Evolutionary conservation across 2,329 filamentous ascomycete genomes (phyloP).

Genomic region (Coniochaeta ligniaria): DNA sequence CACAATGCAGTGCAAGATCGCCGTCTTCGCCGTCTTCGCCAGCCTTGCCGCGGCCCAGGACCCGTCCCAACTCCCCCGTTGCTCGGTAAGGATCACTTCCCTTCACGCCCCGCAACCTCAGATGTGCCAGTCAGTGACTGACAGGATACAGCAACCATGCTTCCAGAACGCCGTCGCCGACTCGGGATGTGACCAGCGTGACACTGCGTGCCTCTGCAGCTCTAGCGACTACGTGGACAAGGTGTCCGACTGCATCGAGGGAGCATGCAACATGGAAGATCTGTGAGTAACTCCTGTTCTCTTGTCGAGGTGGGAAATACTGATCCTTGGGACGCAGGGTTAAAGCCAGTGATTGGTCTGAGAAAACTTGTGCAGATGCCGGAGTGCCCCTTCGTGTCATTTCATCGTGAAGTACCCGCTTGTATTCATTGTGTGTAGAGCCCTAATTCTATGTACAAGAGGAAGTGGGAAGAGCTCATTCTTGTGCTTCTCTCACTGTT

Average conservation of each 20-base stretch:
- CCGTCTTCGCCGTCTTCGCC: not conserved
- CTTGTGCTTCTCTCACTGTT: too few relatives aligned
- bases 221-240: not conserved
- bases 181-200: not conserved
- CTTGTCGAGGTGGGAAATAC: not conserved
- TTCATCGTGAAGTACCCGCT: too few relatives aligned
- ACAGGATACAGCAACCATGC: not conserved
- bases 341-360: not conserved
- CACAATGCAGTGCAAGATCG: not conserved
- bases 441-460: too few relatives aligned
- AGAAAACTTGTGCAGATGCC: not conserved
- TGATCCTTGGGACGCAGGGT: not conserved
- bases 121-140: not conserved
- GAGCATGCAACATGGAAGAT: not conserved
- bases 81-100: not conserved
- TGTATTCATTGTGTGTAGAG: too few relatives aligned
- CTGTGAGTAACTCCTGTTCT: not conserved
- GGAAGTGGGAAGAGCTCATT: too few relatives aligned
- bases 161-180: not conserved
- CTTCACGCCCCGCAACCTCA: not conserved
- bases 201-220: not conserved
- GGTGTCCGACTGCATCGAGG: not conserved
- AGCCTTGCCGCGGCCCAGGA: not conserved
- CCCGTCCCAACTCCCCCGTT: not conserved
- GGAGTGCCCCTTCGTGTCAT: too few relatives aligned